Percentiles rank a stretch among this genome's conserved stretches.
Evolutionary conservation across 768 basidiomycete species (phyloP).

Genomic region (Austroboletus festivus): DNA sequence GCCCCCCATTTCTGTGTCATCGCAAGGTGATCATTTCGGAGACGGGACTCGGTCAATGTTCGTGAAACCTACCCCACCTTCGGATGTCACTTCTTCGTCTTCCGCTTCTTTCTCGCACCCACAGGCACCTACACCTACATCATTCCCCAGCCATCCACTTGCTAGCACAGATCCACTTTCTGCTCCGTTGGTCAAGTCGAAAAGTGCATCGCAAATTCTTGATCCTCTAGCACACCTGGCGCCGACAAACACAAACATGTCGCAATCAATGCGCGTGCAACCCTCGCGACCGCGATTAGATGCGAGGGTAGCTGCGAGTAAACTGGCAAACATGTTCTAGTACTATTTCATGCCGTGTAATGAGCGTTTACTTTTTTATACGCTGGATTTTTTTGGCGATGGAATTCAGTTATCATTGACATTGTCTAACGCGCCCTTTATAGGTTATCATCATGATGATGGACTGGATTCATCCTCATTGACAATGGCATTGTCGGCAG

Average conservation of each 20-base stretch:
- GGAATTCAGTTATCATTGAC: no score
- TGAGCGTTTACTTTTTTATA: conserved; percentile 8
- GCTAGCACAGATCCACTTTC: conserved; percentile 13
- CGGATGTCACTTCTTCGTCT: conserved; percentile 34
- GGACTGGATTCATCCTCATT: no score
- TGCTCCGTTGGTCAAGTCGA: conserved; percentile 1
- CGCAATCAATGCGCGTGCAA: conserved; percentile 68
- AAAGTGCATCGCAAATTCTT: conserved; percentile 30
- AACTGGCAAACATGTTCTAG: conserved; percentile 86
- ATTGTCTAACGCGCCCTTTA: no score
- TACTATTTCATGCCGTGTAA: conserved; percentile 4
- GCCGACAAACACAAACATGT: conserved; percentile 61
- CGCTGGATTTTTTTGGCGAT: conserved; percentile 18
- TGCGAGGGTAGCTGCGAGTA: conserved; percentile 82
- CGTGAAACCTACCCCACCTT: conserved; percentile 45
- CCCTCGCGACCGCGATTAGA: conserved; percentile 75
- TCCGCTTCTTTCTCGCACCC: conserved; percentile 31
- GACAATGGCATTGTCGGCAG: no score
- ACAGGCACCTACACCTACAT: conserved; percentile 6
- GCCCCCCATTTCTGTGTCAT: conserved; percentile 42
- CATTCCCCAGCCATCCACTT: conserved; percentile 19
- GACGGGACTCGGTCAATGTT: conserved; percentile 85
- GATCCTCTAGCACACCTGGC: conserved; percentile 65
- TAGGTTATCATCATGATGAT: no score
- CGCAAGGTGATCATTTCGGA: conserved; percentile 60